Evolutionary conservation across 192 early-diverging fungal genomes (phyloP).

Genomic region (Irineochytrium annulatum): DNA sequence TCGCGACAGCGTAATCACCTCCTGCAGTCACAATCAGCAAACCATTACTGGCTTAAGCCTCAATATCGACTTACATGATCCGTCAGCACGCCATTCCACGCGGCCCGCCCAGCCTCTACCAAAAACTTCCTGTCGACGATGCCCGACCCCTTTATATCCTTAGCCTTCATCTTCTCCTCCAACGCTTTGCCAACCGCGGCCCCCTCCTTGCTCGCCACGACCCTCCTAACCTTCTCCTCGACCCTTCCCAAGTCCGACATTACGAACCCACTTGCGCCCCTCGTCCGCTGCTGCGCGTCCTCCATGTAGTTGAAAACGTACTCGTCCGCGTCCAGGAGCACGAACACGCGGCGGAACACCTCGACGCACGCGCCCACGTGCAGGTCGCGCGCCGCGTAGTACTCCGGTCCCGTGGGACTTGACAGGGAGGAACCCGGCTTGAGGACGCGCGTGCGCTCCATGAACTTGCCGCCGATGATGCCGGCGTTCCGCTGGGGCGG

Average conservation of each 20-base stretch:
- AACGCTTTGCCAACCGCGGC: constrained; percentile 6
- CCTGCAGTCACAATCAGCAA: constrained; percentile 23
- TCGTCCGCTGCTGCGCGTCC: constrained; percentile 6
- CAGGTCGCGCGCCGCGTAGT: constrained; percentile 51
- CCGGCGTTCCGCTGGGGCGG: constrained; percentile 60
- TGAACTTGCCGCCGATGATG: constrained; percentile 59
- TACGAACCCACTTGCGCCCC: constrained; percentile 8
- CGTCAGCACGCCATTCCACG: constrained; percentile 28
- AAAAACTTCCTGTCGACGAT: constrained; percentile 35
- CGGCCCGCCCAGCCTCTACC: constrained; percentile 30
- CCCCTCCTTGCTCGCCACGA: constrained; percentile 11
- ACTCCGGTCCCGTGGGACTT: constrained; percentile 34
- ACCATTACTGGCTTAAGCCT: constrained; percentile 3
- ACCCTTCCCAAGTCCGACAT: constrained; percentile 26
- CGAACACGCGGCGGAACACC: constrained; percentile 47
- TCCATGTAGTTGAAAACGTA: constrained; percentile 59
- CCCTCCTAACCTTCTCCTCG: constrained; percentile 22
- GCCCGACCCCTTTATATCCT: constrained; percentile 11
- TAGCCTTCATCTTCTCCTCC: constrained; percentile 9
- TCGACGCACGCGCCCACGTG: constrained; percentile 51
- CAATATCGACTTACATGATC: constrained; percentile 42
- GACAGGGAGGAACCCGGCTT: constrained; percentile 46
- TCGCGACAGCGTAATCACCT: constrained; percentile 52
- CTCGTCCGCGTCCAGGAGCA: constrained; percentile 61
- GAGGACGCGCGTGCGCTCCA: constrained; percentile 57